Percentiles rank a stretch among this genome's conserved stretches.
Evolutionary conservation across 257 asterid species (phyloP).

Genomic region (Capsicum chinense): DNA sequence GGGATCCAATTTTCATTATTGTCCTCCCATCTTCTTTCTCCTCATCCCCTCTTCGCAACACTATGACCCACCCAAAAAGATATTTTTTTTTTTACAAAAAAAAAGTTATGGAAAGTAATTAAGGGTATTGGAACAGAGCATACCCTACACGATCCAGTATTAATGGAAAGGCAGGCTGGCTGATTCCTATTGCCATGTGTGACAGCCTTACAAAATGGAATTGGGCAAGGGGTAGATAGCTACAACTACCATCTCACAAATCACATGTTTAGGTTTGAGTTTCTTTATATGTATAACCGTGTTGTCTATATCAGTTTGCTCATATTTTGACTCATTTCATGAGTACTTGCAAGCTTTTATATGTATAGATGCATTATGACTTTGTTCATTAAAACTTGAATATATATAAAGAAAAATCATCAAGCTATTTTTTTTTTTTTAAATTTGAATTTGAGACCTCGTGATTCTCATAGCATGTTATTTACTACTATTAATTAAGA

Average conservation of each 20-base stretch:
- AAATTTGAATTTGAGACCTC: not conserved
- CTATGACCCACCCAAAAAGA: not conserved
- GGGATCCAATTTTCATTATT: conserved; percentile 7
- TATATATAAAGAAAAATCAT: too few species aligned
- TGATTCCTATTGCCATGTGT: not conserved
- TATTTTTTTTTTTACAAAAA: not conserved
- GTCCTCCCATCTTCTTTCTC: not conserved
- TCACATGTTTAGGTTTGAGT: conserved; percentile 5
- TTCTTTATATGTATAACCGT: not conserved
- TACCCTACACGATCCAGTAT: conserved; percentile 20
- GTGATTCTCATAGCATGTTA: not conserved
- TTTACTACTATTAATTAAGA: too few species aligned
- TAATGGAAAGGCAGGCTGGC: conserved; percentile 28
- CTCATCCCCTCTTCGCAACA: not conserved
- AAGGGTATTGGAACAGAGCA: not conserved
- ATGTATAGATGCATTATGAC: not conserved
- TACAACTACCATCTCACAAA: not conserved
- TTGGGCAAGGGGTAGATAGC: not conserved
- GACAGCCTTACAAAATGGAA: not conserved
- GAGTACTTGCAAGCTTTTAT: not conserved
- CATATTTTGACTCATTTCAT: not conserved
- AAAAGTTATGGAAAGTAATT: not conserved
- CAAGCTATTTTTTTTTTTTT: too few species aligned
- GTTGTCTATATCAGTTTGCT: not conserved
- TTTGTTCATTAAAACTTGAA: not conserved